Evolutionary conservation across 345 rosid species (phyloP), one percentile per base, ranked within the genome.

Genomic region (Anacardium occidentale): DNA sequence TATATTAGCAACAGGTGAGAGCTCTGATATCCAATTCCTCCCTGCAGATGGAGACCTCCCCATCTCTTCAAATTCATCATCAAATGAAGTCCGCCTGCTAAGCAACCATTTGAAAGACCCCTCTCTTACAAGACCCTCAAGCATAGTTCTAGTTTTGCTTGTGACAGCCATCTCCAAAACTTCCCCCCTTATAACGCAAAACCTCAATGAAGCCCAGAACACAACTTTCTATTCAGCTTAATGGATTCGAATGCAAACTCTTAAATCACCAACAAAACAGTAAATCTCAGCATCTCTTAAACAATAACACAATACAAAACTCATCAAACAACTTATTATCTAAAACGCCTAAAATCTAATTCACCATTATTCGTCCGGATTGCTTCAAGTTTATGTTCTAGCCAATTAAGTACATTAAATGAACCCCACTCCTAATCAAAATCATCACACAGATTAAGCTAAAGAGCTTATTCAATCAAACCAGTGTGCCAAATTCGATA

Each of bases 91-190:
- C 75, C 87, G 79, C 74, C 76, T 91, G 52, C 93, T 80, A 54
- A 95, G 86, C 75, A 95, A 72, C 98, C 98, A 95, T 79, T 88
- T 87, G 78, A 95, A 91, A 50, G 99, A 91, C 52, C 94, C 90
- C 37, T 91, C 97, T 80, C 78, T 83, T 42, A 88, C 94, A 45
- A 95, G 76, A 78, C 85, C 90, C 83, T 93, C 97, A 1, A 95
- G 81, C 87, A 91, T 80, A 81, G 79, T 83, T 74, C 87, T 74
- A 29, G 93, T 85, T 78, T 84, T 92, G 86, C 84, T 91, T 52
- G 87, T 76, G 54, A 87, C 85, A 10, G 78, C 87, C 91, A 86
- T 87, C 66, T 72, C 71, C 52, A 37, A 56, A 24, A 42, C 51
- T 59, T 69, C 50, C 71, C 54, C 55, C 18, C 22, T 25, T 50